Base-by-base conservation (phyloP, 768 basidiomycete species). In the Termitomyces sp. region DNA sequence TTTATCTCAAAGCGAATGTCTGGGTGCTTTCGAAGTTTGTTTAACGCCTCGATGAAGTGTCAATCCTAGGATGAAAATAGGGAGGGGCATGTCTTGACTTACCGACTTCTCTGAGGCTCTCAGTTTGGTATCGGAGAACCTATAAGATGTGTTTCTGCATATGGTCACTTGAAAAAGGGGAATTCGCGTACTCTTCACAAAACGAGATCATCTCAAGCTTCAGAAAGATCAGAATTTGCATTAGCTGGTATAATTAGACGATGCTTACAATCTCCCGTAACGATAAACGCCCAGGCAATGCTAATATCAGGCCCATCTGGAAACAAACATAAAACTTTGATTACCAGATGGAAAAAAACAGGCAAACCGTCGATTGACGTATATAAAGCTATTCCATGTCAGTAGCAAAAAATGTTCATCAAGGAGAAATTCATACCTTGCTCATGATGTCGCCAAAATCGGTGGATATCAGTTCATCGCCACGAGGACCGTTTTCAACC, bases 381-480 rank as follows among this genome's bases (percentile, higher is more conserved):
- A 93, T 83, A 62, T 92, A 92, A 62, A 89, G 86, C 91, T 93
- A 62, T 16, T 47, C 20, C 54, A 46, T n/a, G 62, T 61, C 59
- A 43, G 47, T 56, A 51, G 56, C 26, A 41, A 28, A 28, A 32
- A 38, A 30, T 44, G 41, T 5, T 1, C 20, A 28, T 54, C 3
- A 56, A 5, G 13, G 40, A 47, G 5, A 48, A 43, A 32, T 59
- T 62, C 74, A 38, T 57, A 87, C 92, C 78, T 88, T 92, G 82
- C 86, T 90, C 90, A 93, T 93, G 56, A 91, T 85, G 59, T 94
- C 88, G 0, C 92, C 91, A 63, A 82, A 91, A 56, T 91, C 85
- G 1, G 91, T 93, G 6, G 85, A 84, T 20, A 67, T 68, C 23
- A 93, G 72, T 49, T 74, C 66, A 13, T 75, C 78, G 43, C 55